Evolutionary conservation across 1,284 basidiomycete species (phyloP).

Genomic region (Laetiporus sulphureus): DNA sequence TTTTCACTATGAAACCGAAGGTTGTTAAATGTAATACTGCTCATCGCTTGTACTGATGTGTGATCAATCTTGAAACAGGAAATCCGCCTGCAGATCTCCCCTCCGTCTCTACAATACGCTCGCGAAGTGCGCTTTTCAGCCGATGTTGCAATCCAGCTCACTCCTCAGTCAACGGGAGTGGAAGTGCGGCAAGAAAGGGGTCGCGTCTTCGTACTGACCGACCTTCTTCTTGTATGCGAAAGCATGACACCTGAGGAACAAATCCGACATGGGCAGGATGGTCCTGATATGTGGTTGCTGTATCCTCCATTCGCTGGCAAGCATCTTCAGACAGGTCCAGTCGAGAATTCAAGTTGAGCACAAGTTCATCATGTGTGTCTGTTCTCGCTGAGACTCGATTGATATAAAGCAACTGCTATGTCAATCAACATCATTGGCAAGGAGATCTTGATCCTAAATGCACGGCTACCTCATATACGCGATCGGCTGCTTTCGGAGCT

Average conservation of each 20-base stretch:
- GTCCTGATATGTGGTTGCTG: constrained; percentile 86
- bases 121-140: constrained; percentile 74
- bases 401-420: constrained; percentile 54
- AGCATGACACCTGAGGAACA: constrained; percentile 67
- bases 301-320: constrained; percentile 97
- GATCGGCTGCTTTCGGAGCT: constrained; percentile 73
- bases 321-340: constrained; percentile 71
- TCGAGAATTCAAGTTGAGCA: constrained; percentile 54
- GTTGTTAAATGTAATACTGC: constrained; percentile 31
- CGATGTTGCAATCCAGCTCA: constrained; percentile 75
- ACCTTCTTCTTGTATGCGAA: constrained; percentile 87
- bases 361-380: too few relatives aligned
- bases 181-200: constrained; percentile 74
- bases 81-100: constrained; percentile 88
- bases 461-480: constrained; percentile 56
- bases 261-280: constrained; percentile 39
- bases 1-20: constrained; percentile 95
- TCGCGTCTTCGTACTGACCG: constrained; percentile 87
- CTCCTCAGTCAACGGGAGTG: constrained; percentile 67
- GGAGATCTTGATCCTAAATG: constrained; percentile 72
- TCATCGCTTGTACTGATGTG: not conserved
- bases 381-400: too few relatives aligned
- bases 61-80: constrained; percentile 39
- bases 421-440: constrained; percentile 86
- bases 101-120: constrained; percentile 75